phyloP scores from a whole-genome alignment of 192 early-diverging fungal species.

The Entomortierella beljakovae region DNA sequence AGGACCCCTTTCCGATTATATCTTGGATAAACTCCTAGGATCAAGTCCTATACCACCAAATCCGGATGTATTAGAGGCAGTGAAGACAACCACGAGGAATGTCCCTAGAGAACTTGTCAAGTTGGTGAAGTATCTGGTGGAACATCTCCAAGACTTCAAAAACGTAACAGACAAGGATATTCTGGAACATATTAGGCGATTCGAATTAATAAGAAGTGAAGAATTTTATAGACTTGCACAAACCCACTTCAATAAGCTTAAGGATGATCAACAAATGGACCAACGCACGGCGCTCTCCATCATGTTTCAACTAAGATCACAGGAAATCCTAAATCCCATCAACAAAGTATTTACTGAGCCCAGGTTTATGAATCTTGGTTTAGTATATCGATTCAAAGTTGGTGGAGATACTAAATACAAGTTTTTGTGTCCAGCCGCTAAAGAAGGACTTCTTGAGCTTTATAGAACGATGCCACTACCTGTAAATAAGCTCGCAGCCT shows the following conservation, averaged over 20 bases:
- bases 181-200: not conserved
- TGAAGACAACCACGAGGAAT: not conserved
- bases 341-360: not conserved
- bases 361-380: not conserved
- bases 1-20: not conserved
- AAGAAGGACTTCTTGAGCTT: not conserved
- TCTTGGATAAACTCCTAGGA: not conserved
- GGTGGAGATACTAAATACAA: not conserved
- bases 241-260: not conserved
- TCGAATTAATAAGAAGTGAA: not conserved
- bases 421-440: not conserved
- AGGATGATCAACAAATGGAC: not conserved
- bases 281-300: not conserved
- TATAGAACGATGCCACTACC: slow-evolving; percentile 6
- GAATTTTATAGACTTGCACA: not conserved
- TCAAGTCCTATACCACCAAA: not conserved
- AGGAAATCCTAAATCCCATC: not conserved
- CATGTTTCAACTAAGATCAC: not conserved
- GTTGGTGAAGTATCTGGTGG: not conserved
- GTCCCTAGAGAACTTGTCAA: not conserved
- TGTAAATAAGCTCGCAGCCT: not conserved
- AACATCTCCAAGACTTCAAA: not conserved
- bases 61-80: not conserved
- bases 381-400: not conserved
- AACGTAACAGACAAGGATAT: not conserved